Base-by-base conservation (phyloP, 2,329 filamentous ascomycete species). In the Aspergillus tubingensis region DNA sequence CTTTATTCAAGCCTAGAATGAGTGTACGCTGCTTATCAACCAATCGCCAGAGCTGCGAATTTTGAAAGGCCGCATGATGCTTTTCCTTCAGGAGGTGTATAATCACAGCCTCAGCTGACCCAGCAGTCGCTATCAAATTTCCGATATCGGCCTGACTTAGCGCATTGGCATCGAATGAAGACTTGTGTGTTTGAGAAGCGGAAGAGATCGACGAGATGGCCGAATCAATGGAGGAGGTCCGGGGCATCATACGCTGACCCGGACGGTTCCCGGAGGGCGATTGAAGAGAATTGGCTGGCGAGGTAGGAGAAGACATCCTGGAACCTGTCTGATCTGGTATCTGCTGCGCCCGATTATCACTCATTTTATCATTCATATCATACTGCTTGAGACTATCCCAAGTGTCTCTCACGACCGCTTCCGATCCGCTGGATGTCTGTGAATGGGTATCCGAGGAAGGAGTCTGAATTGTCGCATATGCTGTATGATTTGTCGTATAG, bases 1-100 rank as follows among this genome's bases (percentile, higher is more conserved):
- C 95, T 75, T 95, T 96, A 72, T 98, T 97, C 64, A 99, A 82
- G 7, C 93, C 94, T 19, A 96, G 78, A 57, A 99, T 92, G 88
- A 99, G 93, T 15, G 92, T 88, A 63, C 94, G 85, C 76, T 99
- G 95, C 80, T 99, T 98, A 75, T 98, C 94, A 53, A 99, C 92
- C 50, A 99, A 80, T 54, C 92, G 89, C 95, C 95, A 99, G 70
- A 99, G 80, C 74, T 99, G 94, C 17, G 88, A 83, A 73, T 98
- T 98, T 72, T 98, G 95, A 67, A 91, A 89, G 5, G 91, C 86
- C 57, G 92, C 90, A 52, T 91, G 90, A 64, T 94, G 88, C 76
- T 97, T 98, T 73, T 99, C 95, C 73, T 91, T 96, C 65, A 97
- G 80, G 53, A 99, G 80, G 70, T 95, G 91, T 67, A 92, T 86